Evolutionary conservation across 2,329 filamentous ascomycete species (phyloP).

Genomic region (Scorias spongiosa): DNA sequence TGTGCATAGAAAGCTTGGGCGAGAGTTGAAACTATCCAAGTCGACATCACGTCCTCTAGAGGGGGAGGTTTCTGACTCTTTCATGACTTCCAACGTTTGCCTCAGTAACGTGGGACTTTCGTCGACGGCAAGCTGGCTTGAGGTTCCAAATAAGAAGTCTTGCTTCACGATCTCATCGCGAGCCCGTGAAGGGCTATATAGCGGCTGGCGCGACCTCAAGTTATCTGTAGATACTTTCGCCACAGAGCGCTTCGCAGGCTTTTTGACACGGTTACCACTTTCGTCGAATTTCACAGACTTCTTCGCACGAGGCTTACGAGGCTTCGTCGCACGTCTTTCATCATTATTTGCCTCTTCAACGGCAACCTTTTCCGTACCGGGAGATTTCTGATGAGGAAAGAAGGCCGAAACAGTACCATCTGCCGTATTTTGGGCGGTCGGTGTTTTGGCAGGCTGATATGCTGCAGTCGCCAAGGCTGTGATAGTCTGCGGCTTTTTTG

Average conservation of each 20-base stretch:
- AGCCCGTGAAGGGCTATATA: constrained; percentile 57
- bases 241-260: constrained; percentile 22
- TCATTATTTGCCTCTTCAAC: neutral
- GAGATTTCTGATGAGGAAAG: constrained; percentile 12
- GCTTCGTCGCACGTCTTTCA: constrained; percentile 8
- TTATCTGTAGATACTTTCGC: constrained; percentile 16
- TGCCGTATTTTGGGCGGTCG: constrained; percentile 2
- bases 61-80: constrained; percentile 34
- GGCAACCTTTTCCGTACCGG: neutral
- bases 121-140: constrained; percentile 63
- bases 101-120: constrained; percentile 52
- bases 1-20: too few species aligned
- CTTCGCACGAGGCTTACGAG: constrained; percentile 12
- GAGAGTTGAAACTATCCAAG: neutral
- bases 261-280: neutral
- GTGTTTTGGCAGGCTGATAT: constrained; percentile 35
- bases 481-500: constrained; percentile 61
- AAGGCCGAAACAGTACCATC: constrained; percentile 32
- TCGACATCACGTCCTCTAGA: neutral
- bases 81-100: constrained; percentile 47
- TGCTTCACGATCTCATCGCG: constrained; percentile 50
- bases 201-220: constrained; percentile 9
- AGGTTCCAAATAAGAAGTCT: constrained; percentile 73
- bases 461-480: constrained; percentile 63
- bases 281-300: constrained; percentile 3